A percentile compares a stretch with the other conserved stretches of the same genome.
These are phyloP conservation scores for Monilinia vaccinii-corymbosi DNA, from an alignment of 2,329 filamentous ascomycete species.

Conservation along the genomic window DNA sequence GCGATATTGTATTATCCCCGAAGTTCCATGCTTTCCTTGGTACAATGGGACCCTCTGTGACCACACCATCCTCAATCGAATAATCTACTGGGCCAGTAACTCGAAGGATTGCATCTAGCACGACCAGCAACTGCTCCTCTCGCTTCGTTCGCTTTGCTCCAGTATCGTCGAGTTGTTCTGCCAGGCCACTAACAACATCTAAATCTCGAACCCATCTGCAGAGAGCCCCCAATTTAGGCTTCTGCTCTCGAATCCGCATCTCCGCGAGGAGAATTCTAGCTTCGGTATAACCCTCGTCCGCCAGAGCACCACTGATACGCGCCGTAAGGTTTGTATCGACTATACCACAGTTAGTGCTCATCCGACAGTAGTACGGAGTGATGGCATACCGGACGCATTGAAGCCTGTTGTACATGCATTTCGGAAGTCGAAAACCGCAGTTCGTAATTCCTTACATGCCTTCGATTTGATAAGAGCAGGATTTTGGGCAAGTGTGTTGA, in stretches of 20 bases:
- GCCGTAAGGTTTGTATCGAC: constrained; percentile 55
- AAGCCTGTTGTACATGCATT: constrained; percentile 59
- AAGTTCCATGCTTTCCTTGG: constrained; percentile 55
- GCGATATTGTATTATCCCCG: constrained; percentile 32
- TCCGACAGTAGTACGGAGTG: constrained; percentile 5
- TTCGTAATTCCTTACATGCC: constrained; percentile 55
- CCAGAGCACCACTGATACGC: constrained; percentile 54
- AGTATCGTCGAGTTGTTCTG: constrained; percentile 41
- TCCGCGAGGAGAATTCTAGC: constrained; percentile 57
- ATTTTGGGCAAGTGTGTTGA: constrained; percentile 47
- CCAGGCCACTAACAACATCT: constrained; percentile 58
- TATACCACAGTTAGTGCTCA: constrained; percentile 18
- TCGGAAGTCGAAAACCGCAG: constrained; percentile 59
- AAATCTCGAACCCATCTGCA: constrained; percentile 66
- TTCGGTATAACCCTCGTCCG: constrained; percentile 57
- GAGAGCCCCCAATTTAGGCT: constrained; percentile 58
- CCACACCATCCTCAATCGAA: constrained; percentile 22
- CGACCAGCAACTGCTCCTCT: constrained; percentile 47
- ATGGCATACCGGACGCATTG: constrained; percentile 41
- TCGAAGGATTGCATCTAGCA: constrained; percentile 55
- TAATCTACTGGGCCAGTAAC: constrained; percentile 53
- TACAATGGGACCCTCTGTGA: constrained; percentile 25
- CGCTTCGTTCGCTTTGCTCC: constrained; percentile 33
- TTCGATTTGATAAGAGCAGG: constrained; percentile 59
- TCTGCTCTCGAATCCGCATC: constrained; percentile 57